Conservation (phyloP, 768 basidiomycete species). For the Neoboletus brunneissimus region DNA sequence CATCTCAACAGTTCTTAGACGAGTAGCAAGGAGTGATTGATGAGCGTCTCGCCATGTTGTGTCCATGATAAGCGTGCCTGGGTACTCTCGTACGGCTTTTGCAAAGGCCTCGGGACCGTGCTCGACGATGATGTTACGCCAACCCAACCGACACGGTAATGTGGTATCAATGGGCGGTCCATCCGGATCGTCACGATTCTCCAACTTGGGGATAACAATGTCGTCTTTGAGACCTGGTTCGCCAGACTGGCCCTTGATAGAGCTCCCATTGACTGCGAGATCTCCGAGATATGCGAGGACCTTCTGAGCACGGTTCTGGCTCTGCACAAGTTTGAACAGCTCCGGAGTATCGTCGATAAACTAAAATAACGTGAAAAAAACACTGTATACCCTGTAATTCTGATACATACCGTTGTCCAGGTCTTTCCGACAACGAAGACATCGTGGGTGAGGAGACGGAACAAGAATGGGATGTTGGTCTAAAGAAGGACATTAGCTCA, state of each 20-base stretch:
- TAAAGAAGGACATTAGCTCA: slow-evolving; percentile 28
- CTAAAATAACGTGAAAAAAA: slow-evolving; percentile 38
- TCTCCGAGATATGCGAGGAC: slow-evolving; percentile 96
- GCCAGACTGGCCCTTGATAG: slow-evolving; percentile 93
- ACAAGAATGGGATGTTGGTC: slow-evolving; percentile 99
- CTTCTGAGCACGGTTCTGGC: slow-evolving; percentile 98
- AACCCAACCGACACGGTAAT: slow-evolving; percentile 82
- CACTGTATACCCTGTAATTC: neutral
- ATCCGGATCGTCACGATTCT: slow-evolving; percentile 73
- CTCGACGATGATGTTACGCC: slow-evolving; percentile 99
- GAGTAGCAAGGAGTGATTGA: slow-evolving; percentile 95
- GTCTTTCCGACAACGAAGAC: slow-evolving; percentile 95
- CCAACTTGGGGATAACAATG: slow-evolving; percentile 76
- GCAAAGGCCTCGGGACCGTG: slow-evolving; percentile 98
- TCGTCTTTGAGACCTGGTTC: slow-evolving; percentile 94
- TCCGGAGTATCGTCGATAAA: slow-evolving; percentile 99
- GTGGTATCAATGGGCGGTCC: slow-evolving; percentile 75
- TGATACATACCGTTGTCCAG: slow-evolving; percentile 80
- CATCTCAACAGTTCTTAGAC: slow-evolving; percentile 95
- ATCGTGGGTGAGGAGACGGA: slow-evolving; percentile 95
- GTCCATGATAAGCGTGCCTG: slow-evolving; percentile 94
- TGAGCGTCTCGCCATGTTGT: slow-evolving; percentile 99
- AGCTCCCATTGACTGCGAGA: slow-evolving; percentile 95
- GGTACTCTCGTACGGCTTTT: slow-evolving; percentile 94
- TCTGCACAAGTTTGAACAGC: slow-evolving; percentile 96